Conservation (phyloP, 306 rosid species). For the Boehmeria nivea region DNA sequence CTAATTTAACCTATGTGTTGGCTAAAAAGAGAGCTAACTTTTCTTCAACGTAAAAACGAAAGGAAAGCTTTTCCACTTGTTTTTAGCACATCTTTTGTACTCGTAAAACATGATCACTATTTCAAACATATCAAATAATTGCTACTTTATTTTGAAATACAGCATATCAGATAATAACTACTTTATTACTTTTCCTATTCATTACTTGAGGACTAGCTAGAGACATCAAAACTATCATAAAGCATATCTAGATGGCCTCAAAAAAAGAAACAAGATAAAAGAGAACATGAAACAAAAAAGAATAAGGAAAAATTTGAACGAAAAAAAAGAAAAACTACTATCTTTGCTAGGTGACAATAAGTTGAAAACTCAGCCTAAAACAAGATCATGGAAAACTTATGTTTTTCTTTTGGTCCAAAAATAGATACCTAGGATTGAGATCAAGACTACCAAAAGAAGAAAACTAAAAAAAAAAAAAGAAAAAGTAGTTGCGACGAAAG, state of each 20-base stretch:
- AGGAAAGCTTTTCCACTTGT: neutral
- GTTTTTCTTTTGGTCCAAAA: neutral
- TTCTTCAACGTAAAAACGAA: neutral
- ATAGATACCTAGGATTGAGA: neutral
- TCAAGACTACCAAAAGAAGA: neutral
- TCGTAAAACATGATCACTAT: neutral
- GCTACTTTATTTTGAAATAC: too few relatives aligned
- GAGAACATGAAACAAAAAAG: too few relatives aligned
- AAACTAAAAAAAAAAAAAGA: neutral
- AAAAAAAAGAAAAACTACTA: too few relatives aligned
- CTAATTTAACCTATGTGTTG: too few relatives aligned
- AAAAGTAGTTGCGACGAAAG: conserved; percentile 64
- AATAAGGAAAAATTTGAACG: too few relatives aligned
- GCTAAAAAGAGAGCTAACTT: neutral
- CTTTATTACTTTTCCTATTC: too few relatives aligned
- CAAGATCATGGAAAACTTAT: neutral
- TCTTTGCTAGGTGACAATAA: neutral
- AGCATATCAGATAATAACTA: too few relatives aligned
- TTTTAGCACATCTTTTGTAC: neutral
- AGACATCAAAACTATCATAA: too few relatives aligned
- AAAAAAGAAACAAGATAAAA: too few relatives aligned
- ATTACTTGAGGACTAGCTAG: too few relatives aligned
- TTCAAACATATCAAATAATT: too few relatives aligned
- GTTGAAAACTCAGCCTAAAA: neutral
- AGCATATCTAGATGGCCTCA: too few relatives aligned